Evolutionary conservation across 208 protist genomes (phyloP).

Genomic region (Herpetomonas samuelpessoai): DNA sequence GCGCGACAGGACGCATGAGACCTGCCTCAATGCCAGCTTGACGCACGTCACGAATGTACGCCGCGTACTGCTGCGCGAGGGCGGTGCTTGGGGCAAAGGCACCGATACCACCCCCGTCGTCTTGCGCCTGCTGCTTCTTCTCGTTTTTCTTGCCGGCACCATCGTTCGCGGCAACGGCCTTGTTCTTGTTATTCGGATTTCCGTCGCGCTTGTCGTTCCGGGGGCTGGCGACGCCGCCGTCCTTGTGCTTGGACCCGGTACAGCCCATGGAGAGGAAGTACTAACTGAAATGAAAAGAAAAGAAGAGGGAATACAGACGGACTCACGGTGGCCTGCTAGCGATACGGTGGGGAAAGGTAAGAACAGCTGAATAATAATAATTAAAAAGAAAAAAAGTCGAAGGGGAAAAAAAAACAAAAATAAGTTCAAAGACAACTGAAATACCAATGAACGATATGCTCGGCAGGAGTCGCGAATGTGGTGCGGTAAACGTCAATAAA

Average conservation of each 20-base stretch:
- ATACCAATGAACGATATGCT: slow-evolving; percentile 1
- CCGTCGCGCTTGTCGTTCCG: background rate
- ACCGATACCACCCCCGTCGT: background rate
- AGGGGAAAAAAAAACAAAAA: slow-evolving; percentile 20
- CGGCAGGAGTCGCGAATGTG: background rate
- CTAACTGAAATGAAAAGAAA: slow-evolving; percentile 6
- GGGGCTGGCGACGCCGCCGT: slow-evolving; percentile 2
- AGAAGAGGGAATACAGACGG: background rate
- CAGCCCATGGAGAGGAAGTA: slow-evolving; percentile 17
- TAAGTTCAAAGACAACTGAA: background rate
- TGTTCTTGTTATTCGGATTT: slow-evolving; percentile 7
- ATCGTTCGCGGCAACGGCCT: slow-evolving; percentile 8
- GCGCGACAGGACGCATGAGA: background rate
- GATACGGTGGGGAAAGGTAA: too few relatives aligned
- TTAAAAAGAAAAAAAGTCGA: slow-evolving; percentile 14
- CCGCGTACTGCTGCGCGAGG: background rate
- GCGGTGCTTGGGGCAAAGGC: background rate
- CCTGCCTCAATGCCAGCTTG: background rate
- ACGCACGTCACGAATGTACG: background rate
- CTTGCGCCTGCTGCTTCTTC: background rate
- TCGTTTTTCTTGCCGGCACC: slow-evolving; percentile 8
- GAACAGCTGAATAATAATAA: slow-evolving; percentile 3
- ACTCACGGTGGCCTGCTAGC: background rate
- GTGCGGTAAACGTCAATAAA: slow-evolving; percentile 4
- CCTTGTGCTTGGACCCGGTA: slow-evolving; percentile 16